Conservation (phyloP, 371 early-diverging fungal species). For the Mucor indicus region DNA sequence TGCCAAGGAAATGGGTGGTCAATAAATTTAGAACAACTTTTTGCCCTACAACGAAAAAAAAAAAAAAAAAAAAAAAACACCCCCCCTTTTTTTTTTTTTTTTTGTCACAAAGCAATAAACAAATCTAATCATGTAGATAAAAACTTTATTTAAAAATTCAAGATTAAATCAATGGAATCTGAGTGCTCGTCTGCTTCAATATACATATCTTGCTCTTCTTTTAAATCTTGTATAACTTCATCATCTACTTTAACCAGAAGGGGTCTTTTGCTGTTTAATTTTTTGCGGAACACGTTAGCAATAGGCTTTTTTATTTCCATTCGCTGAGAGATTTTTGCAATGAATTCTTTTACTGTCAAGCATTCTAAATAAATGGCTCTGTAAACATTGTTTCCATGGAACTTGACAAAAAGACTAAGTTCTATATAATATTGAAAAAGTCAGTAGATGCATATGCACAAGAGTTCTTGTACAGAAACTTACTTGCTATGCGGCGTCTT, state of each 20-base stretch:
- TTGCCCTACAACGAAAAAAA: too few species aligned
- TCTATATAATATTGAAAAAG: slow-evolving; percentile 3
- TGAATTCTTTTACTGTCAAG: slow-evolving; percentile 45
- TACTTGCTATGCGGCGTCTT: slow-evolving; percentile 31
- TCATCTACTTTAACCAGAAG: slow-evolving; percentile 47
- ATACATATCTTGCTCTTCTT: slow-evolving; percentile 51
- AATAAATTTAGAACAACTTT: too few species aligned
- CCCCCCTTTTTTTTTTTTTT: too few species aligned
- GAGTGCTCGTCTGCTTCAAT: slow-evolving; percentile 38
- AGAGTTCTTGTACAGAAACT: background rate
- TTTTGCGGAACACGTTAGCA: slow-evolving; percentile 8
- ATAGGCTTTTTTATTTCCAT: slow-evolving; percentile 33
- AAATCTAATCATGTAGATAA: too few species aligned
- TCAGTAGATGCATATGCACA: slow-evolving; percentile 4
- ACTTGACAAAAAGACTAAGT: slow-evolving; percentile 49
- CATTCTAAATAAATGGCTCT: slow-evolving; percentile 55
- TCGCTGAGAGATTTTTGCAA: slow-evolving; percentile 30
- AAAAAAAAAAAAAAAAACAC: background rate
- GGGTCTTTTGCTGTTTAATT: slow-evolving; percentile 28
- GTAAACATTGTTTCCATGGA: slow-evolving; percentile 34
- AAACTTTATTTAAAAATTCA: slow-evolving; percentile 13
- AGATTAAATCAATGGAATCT: slow-evolving; percentile 1
- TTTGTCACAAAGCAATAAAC: too few species aligned
- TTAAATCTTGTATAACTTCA: slow-evolving; percentile 49
- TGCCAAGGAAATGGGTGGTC: slow-evolving; percentile 46